These are phyloP conservation scores for Pseudohalonectria lignicola DNA, from an alignment of 2,329 filamentous ascomycete species.

Conservation along the genomic window DNA sequence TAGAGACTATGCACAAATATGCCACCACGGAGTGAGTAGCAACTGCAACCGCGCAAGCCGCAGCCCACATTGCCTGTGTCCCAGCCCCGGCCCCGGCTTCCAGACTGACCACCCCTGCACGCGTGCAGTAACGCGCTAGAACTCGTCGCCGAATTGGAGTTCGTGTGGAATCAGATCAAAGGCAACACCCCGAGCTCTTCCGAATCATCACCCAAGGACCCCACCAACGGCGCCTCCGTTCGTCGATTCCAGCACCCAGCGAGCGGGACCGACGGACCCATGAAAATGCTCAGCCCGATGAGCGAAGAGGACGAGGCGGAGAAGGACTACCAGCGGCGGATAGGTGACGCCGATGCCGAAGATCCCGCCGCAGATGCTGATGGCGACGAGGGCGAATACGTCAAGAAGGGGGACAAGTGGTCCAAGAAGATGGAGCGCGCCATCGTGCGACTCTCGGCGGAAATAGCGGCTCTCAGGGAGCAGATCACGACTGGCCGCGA, in stretches of 20 bases:
- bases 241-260: slow-evolving; percentile 34
- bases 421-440: slow-evolving; percentile 73
- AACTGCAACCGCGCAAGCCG: neutral
- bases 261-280: slow-evolving; percentile 40
- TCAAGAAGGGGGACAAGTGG: slow-evolving; percentile 50
- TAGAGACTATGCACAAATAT: slow-evolving; percentile 94
- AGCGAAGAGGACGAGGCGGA: slow-evolving; percentile 69
- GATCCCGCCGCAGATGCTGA: slow-evolving; percentile 26
- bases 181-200: slow-evolving; percentile 63
- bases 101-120: too few species aligned
- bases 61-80: neutral
- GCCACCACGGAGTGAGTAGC: slow-evolving; percentile 67
- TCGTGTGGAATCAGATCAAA: slow-evolving; percentile 98
- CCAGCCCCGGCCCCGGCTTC: too few species aligned
- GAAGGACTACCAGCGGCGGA: slow-evolving; percentile 33
- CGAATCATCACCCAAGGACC: slow-evolving; percentile 37
- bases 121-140: slow-evolving; percentile 63
- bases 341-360: slow-evolving; percentile 23
- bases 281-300: slow-evolving; percentile 73
- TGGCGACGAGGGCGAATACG: slow-evolving; percentile 28
- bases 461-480: slow-evolving; percentile 84
- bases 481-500: slow-evolving; percentile 73
- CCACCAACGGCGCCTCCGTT: slow-evolving; percentile 19
- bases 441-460: slow-evolving; percentile 79
- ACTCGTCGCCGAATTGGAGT: slow-evolving; percentile 89